phyloP scores from a whole-genome alignment of 768 basidiomycete species.

The Pisolithus microcarpus region DNA sequence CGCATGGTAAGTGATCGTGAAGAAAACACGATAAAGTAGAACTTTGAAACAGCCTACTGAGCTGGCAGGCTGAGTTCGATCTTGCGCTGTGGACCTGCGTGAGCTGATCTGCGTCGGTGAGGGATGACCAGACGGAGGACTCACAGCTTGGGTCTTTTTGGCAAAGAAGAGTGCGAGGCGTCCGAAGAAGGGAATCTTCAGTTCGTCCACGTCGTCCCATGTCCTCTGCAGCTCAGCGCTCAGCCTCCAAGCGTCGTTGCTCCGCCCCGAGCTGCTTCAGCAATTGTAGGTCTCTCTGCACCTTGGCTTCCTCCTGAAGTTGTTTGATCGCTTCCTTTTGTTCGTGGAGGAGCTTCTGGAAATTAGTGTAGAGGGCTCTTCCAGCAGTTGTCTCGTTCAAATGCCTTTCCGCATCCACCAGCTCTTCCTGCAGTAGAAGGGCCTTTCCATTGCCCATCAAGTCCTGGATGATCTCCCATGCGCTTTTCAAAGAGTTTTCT shows the following conservation, averaged over 20 bases:
- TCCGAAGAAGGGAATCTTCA: background rate
- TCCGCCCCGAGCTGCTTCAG: background rate
- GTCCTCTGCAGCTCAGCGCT: background rate
- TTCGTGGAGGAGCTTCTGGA: background rate
- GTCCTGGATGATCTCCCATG: background rate
- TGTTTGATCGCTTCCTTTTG: background rate
- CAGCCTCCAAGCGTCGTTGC: too few species aligned
- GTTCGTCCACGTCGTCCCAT: background rate
- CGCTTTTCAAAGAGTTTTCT: background rate
- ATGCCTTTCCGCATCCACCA: background rate
- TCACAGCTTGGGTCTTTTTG: background rate
- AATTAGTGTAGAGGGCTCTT: background rate
- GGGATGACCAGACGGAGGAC: background rate
- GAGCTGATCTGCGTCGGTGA: background rate
- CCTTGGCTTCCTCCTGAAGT: background rate
- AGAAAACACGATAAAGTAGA: too few species aligned
- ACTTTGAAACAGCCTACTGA: too few species aligned
- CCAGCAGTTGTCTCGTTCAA: background rate
- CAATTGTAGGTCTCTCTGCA: background rate
- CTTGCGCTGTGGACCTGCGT: background rate
- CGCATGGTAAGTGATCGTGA: too few species aligned
- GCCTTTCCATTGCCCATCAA: background rate
- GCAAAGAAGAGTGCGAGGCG: background rate
- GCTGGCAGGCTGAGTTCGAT: background rate
- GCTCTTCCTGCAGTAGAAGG: background rate